Conservation (phyloP, 139 green algal species). For the Chlamydomonas incerta region DNA sequence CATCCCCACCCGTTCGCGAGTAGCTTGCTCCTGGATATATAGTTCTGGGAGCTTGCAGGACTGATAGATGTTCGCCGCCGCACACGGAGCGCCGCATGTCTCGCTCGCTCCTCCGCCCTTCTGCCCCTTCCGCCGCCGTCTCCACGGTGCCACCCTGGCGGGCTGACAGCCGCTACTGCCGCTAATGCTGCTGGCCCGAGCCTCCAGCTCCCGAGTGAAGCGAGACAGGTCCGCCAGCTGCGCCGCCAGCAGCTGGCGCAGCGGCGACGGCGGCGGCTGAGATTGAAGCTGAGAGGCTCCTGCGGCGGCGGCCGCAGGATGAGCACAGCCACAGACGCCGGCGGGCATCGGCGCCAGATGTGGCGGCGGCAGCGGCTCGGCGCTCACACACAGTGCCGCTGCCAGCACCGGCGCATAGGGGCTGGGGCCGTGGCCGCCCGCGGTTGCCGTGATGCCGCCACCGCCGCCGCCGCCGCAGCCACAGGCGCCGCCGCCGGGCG, state of each 20-base stretch:
- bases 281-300: too few species aligned
- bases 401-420: background rate
- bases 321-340: background rate
- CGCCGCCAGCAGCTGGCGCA: conserved; percentile 2
- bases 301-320: too few species aligned
- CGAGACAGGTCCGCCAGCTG: conserved; percentile 3
- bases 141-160: background rate
- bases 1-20: too few species aligned
- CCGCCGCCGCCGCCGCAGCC: too few species aligned
- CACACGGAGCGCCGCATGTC: too few species aligned
- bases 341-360: background rate
- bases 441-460: too few species aligned
- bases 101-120: too few species aligned
- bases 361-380: background rate
- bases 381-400: background rate
- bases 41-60: too few species aligned
- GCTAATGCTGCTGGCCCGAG: background rate
- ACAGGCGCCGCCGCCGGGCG: too few species aligned
- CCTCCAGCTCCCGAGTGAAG: too few species aligned
- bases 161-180: background rate
- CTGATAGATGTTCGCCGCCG: too few species aligned
- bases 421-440: background rate
- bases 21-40: too few species aligned
- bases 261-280: background rate
- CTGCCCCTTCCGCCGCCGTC: background rate